Conservation (phyloP, 768 basidiomycete species). For the Rubroboletus satanas region DNA sequence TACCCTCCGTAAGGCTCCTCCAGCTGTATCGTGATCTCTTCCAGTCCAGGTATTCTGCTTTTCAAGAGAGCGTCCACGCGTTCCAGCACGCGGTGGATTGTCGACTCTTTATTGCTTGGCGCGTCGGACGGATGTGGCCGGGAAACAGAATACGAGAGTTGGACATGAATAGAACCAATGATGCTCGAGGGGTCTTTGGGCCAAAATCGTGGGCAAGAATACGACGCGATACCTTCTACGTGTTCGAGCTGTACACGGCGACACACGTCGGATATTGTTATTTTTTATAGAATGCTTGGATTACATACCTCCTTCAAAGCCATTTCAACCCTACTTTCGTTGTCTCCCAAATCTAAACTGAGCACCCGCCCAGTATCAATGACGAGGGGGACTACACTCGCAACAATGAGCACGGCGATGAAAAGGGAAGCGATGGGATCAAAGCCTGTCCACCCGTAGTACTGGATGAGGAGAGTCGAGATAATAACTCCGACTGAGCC, state of each 20-base stretch:
- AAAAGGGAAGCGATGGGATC: constrained; percentile 97
- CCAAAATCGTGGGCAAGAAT: constrained; percentile 86
- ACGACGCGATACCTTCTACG: constrained; percentile 79
- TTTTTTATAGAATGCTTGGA: background rate
- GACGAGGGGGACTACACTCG: constrained; percentile 92
- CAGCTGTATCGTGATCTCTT: constrained; percentile 89
- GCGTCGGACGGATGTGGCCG: constrained; percentile 54
- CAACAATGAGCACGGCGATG: constrained; percentile 92
- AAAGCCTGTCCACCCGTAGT: constrained; percentile 98
- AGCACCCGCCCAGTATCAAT: constrained; percentile 89
- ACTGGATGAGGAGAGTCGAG: constrained; percentile 91
- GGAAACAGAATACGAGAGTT: constrained; percentile 62
- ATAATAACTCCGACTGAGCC: constrained; percentile 98
- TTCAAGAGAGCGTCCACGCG: constrained; percentile 72
- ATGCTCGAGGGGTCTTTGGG: constrained; percentile 84
- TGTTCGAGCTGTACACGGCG: constrained; percentile 50
- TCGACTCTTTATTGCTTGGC: constrained; percentile 13
- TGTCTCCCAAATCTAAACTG: constrained; percentile 76
- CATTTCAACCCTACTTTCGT: constrained; percentile 48
- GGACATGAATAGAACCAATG: constrained; percentile 90
- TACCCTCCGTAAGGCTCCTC: constrained; percentile 36
- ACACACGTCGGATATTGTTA: background rate
- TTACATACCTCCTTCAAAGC: constrained; percentile 61
- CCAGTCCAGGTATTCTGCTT: constrained; percentile 71
- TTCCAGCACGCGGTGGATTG: constrained; percentile 63